Conservation (phyloP, 352 stramenopile species). For the Pythium myriotylum region DNA sequence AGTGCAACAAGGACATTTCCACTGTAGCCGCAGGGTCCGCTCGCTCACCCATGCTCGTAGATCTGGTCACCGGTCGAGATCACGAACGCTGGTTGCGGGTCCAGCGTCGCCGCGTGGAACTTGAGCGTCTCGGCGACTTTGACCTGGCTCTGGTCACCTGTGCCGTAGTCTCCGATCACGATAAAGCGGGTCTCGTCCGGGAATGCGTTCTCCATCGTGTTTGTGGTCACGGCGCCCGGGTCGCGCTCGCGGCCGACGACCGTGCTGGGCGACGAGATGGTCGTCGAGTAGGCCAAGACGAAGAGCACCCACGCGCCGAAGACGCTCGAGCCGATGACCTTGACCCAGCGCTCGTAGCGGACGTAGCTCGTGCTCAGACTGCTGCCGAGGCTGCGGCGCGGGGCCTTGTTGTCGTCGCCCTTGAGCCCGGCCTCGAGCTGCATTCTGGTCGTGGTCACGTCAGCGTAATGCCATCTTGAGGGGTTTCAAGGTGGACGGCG, state of each 20-base stretch:
- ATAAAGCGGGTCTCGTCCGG: constrained; percentile 73
- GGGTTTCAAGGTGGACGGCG: constrained; percentile 3
- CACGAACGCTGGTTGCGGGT: constrained; percentile 73
- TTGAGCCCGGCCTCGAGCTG: constrained; percentile 61
- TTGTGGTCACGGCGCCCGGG: constrained; percentile 4
- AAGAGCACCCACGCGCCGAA: constrained; percentile 67
- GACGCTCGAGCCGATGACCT: constrained; percentile 50
- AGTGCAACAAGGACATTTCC: too few species aligned
- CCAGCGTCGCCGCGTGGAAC: constrained; percentile 50
- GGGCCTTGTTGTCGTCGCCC: constrained; percentile 54
- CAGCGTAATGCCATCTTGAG: not conserved
- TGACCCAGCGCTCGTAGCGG: constrained; percentile 68
- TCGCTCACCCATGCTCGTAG: constrained; percentile 75
- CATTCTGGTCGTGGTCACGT: constrained; percentile 30
- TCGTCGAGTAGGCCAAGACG: constrained; percentile 51
- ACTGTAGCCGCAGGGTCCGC: not conserved
- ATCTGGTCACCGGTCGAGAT: constrained; percentile 86
- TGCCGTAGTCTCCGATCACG: constrained; percentile 83
- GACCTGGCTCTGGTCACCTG: constrained; percentile 58
- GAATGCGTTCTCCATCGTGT: constrained; percentile 45
- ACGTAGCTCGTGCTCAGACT: constrained; percentile 29
- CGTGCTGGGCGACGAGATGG: not conserved
- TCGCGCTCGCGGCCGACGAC: constrained; percentile 9
- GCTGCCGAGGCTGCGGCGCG: constrained; percentile 29
- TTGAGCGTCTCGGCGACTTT: constrained; percentile 68